Conservation (phyloP, 805 yeast genomes). For the Yamadazyma nakazawae region DNA sequence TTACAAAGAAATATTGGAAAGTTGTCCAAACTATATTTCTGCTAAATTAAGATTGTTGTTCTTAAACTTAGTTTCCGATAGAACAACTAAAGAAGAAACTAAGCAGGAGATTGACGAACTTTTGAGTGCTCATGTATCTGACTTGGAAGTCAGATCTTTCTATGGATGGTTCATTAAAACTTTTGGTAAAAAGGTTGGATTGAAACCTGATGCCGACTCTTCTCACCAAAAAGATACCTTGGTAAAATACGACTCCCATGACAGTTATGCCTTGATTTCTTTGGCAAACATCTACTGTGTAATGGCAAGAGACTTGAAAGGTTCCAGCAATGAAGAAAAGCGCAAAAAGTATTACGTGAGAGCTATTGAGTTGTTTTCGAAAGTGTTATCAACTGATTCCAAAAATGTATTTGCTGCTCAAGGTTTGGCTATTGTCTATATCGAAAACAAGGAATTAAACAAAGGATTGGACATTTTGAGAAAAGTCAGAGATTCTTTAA, state of each 20-base stretch:
- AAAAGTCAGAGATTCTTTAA: slow-evolving; percentile 84
- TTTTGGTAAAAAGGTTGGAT: slow-evolving; percentile 49
- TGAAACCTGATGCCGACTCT: slow-evolving; percentile 59
- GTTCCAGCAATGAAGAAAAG: slow-evolving; percentile 42
- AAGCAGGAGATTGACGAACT: slow-evolving; percentile 54
- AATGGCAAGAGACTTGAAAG: slow-evolving; percentile 76
- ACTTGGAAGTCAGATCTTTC: slow-evolving; percentile 83
- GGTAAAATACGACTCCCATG: slow-evolving; percentile 80
- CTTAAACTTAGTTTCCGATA: slow-evolving; percentile 49
- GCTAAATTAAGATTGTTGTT: slow-evolving; percentile 73
- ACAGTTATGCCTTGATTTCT: slow-evolving; percentile 82
- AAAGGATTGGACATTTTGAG: slow-evolving; percentile 83
- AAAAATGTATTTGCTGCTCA: slow-evolving; percentile 94
- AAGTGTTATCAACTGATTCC: slow-evolving; percentile 81
- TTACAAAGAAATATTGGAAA: slow-evolving; percentile 56
- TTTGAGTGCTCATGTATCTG: slow-evolving; percentile 50
- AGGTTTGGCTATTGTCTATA: slow-evolving; percentile 90
- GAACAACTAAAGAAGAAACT: slow-evolving; percentile 39
- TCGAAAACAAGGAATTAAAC: slow-evolving; percentile 72
- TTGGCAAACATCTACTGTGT: slow-evolving; percentile 83
- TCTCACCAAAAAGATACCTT: slow-evolving; percentile 82
- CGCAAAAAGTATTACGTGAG: slow-evolving; percentile 73
- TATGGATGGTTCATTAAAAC: slow-evolving; percentile 84
- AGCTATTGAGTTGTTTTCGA: slow-evolving; percentile 90
- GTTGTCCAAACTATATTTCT: slow-evolving; percentile 67